These are phyloP conservation scores for Trametes pubescens DNA, from an alignment of 1,284 basidiomycete species.

Conservation along the genomic window DNA sequence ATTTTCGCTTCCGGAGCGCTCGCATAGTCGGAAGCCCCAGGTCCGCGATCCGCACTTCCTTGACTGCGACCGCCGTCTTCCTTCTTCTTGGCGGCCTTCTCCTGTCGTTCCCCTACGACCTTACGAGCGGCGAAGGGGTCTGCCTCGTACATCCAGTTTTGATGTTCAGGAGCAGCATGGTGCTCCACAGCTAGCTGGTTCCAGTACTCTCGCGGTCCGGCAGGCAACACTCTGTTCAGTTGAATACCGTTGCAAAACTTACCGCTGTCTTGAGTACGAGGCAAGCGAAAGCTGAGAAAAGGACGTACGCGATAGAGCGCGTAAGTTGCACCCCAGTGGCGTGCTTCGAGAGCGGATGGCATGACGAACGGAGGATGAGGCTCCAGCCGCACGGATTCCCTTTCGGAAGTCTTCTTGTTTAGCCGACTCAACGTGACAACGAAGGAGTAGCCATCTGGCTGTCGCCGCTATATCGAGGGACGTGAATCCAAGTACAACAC, in stretches of 20 bases:
- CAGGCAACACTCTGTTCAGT: slow-evolving; percentile 80
- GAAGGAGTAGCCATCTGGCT: slow-evolving; percentile 64
- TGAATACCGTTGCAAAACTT: slow-evolving; percentile 86
- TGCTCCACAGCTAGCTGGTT: slow-evolving; percentile 76
- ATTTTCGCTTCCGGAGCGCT: slow-evolving; percentile 87
- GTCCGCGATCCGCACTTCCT: slow-evolving; percentile 25
- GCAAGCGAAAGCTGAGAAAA: background rate
- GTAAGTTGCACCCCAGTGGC: slow-evolving; percentile 90
- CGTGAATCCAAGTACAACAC: background rate
- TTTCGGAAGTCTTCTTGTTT: slow-evolving; percentile 75
- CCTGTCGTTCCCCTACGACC: slow-evolving; percentile 71
- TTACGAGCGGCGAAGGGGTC: slow-evolving; percentile 85
- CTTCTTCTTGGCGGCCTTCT: slow-evolving; percentile 56
- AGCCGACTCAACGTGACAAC: slow-evolving; percentile 68
- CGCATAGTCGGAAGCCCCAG: slow-evolving; percentile 59
- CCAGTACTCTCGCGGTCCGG: slow-evolving; percentile 88
- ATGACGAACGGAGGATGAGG: slow-evolving; percentile 74
- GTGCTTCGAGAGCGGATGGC: slow-evolving; percentile 75
- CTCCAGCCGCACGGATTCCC: slow-evolving; percentile 75
- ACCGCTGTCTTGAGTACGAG: background rate
- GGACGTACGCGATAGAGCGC: slow-evolving; percentile 83
- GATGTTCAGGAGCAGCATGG: slow-evolving; percentile 70
- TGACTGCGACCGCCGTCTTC: slow-evolving; percentile 42
- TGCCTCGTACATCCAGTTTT: slow-evolving; percentile 85
- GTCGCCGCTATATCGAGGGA: slow-evolving; percentile 51